A percentile compares a stretch with the other conserved stretches of the same genome.
These are phyloP conservation scores for Neopestalotiopsis clavispora DNA, from an alignment of 2,329 filamentous ascomycete species.

Conservation along the genomic window DNA sequence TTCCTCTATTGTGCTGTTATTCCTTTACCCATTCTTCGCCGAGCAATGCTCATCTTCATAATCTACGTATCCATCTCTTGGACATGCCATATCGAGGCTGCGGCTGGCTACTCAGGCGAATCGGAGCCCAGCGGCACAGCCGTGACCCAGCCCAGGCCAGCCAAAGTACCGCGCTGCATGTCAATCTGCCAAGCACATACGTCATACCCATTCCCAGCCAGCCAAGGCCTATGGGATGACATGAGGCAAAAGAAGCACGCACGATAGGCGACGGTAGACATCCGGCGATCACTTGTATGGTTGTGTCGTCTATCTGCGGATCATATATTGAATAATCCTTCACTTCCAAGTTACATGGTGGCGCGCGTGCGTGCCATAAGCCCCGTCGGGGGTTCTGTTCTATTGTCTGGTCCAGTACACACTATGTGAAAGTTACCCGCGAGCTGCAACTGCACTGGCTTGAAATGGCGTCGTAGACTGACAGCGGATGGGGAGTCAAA, in stretches of 20 bases:
- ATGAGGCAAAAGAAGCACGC: background rate
- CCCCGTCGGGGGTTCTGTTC: too few species aligned
- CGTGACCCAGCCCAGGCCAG: background rate
- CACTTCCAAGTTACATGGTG: background rate
- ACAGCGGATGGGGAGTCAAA: background rate
- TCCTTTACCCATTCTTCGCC: conserved; percentile 10
- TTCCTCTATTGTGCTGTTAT: background rate
- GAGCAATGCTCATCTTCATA: conserved; percentile 12
- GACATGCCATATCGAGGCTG: conserved; percentile 15
- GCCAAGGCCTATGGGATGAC: background rate
- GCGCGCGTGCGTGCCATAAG: too few species aligned
- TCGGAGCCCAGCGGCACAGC: conserved; percentile 9
- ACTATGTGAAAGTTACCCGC: too few species aligned
- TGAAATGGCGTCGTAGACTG: background rate
- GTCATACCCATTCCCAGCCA: background rate
- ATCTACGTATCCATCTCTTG: conserved; percentile 14
- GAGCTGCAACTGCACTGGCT: background rate
- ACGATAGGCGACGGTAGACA: background rate
- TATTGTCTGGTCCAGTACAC: too few species aligned
- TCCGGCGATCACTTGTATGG: background rate
- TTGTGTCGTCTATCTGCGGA: background rate
- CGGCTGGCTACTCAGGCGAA: conserved; percentile 5
- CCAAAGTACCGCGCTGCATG: conserved; percentile 10
- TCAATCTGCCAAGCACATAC: conserved; percentile 10
- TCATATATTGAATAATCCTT: background rate